Conservation (phyloP, 2,329 filamentous ascomycete genomes). For the Lasiodiplodia citricola region DNA sequence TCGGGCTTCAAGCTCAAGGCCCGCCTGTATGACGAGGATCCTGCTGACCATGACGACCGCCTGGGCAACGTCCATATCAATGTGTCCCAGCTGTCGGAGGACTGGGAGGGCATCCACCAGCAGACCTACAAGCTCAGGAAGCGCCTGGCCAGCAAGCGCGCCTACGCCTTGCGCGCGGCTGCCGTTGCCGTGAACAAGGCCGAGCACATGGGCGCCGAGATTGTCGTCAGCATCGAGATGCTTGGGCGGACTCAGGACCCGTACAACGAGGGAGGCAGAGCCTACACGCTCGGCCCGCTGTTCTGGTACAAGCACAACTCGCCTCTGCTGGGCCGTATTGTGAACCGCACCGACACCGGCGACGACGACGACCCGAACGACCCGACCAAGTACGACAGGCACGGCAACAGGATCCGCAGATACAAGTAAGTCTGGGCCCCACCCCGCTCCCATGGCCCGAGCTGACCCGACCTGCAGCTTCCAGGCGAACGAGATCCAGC, state of each 20-base stretch:
- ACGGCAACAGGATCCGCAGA: constrained; percentile 63
- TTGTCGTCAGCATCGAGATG: constrained; percentile 78
- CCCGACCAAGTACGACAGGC: background rate
- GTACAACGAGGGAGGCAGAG: constrained; percentile 64
- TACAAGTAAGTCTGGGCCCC: constrained; percentile 69
- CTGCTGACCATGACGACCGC: constrained; percentile 82
- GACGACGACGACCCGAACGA: constrained; percentile 38
- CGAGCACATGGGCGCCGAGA: constrained; percentile 70
- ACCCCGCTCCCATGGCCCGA: background rate
- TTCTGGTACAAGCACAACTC: constrained; percentile 85
- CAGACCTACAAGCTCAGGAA: constrained; percentile 77
- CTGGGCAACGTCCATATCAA: constrained; percentile 83
- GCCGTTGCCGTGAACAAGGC: constrained; percentile 66
- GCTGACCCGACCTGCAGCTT: constrained; percentile 64
- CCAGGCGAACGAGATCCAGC: constrained; percentile 89
- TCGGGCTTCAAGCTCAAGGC: constrained; percentile 85
- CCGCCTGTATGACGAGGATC: constrained; percentile 88
- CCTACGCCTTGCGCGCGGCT: constrained; percentile 75
- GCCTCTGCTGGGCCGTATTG: constrained; percentile 82
- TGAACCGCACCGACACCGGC: constrained; percentile 66
- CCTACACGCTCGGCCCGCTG: constrained; percentile 81
- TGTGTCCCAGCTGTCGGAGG: constrained; percentile 63
- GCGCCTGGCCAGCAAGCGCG: constrained; percentile 83
- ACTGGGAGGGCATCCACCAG: constrained; percentile 72
- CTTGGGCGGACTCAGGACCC: constrained; percentile 70